Evolutionary conservation across 169 alveolate species (phyloP), one percentile per base, ranked within the genome.

Genomic region (Neospora caninum): DNA sequence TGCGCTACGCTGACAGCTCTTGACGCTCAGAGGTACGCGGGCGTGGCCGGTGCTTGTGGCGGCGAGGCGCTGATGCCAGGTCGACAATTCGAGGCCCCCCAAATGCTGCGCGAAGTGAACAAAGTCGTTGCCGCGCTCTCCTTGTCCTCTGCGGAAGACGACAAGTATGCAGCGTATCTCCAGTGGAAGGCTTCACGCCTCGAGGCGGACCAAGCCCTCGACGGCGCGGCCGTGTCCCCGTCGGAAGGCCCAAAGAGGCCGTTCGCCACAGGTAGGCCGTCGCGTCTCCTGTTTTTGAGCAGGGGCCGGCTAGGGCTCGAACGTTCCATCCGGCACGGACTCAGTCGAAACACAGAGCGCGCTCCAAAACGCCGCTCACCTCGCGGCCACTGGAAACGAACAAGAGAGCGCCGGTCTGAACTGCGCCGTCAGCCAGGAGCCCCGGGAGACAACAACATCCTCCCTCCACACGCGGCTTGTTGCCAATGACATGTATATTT

Each of bases 51-150:
- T 84, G 94, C 94, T 6, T 84, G 91, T 0, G 91, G 84, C 45
- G 64, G 91, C 0, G 92, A 82, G 43, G 94, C 88, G 53, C 86
- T 92, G 91, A 88, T 43, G 43, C 84, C 86, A 6, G 27, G 69
- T 36, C 69, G 36, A 25, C 94, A 92, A 39, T 92, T 58, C 80
- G 43, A 29, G 27, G 91, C 82, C 45, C 91, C 84, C 7, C 83
- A 80, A 41, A 92, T 92, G 92, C 92, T 92, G 58, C 91, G 95
- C 13, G 95, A 92, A 25, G 43, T 84, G 34, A 80, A 82, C 88
- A 92, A 92, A 43, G 92, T 82, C 38, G 34, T 43, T n/a, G 91
- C 95, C 64, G 95, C 95, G 0, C 92, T 92, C 38, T 45, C 80
- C 42, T 53, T 92, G 70, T 86, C 94, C 0, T 18, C n/a, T 27